Evolutionary conservation across 2,329 filamentous ascomycete species (phyloP).

Genomic region (Gyromitra esculenta): DNA sequence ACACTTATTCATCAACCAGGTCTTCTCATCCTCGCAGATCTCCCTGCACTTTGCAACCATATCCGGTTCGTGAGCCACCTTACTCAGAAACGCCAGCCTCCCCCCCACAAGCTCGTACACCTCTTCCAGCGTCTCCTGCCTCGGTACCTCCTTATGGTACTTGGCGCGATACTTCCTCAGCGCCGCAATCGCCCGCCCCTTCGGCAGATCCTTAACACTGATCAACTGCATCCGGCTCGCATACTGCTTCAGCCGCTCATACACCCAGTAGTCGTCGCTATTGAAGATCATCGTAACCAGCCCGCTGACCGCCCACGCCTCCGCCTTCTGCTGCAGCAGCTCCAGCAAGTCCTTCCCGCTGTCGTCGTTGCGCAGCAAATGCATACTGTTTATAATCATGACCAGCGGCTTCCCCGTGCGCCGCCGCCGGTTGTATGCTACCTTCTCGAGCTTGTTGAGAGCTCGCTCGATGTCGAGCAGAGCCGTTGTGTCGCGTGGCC

Average conservation of each 20-base stretch:
- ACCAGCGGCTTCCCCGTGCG: constrained; percentile 72
- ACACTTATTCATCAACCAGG: constrained; percentile 82
- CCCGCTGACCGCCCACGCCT: constrained; percentile 93
- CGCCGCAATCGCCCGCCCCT: constrained; percentile 77
- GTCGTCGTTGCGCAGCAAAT: constrained; percentile 88
- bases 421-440: constrained; percentile 77
- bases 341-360: constrained; percentile 94
- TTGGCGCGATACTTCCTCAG: constrained; percentile 80
- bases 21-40: constrained; percentile 76
- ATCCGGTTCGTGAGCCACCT: constrained; percentile 84
- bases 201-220: constrained; percentile 83
- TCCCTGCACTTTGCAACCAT: constrained; percentile 81
- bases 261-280: constrained; percentile 98
- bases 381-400: constrained; percentile 93
- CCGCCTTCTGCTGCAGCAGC: constrained; percentile 91
- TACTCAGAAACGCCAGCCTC: constrained; percentile 84
- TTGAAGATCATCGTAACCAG: constrained; percentile 94
- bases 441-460: constrained; percentile 97
- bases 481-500: constrained; percentile 89
- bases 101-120: constrained; percentile 90
- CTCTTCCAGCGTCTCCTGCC: constrained; percentile 66
- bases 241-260: constrained; percentile 90
- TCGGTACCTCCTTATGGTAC: constrained; percentile 73
- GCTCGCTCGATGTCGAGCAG: constrained; percentile 94
- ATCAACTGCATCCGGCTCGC: constrained; percentile 95